Evolutionary conservation across 2,329 filamentous ascomycete species (phyloP).

Genomic region (Elsinoe australis): DNA sequence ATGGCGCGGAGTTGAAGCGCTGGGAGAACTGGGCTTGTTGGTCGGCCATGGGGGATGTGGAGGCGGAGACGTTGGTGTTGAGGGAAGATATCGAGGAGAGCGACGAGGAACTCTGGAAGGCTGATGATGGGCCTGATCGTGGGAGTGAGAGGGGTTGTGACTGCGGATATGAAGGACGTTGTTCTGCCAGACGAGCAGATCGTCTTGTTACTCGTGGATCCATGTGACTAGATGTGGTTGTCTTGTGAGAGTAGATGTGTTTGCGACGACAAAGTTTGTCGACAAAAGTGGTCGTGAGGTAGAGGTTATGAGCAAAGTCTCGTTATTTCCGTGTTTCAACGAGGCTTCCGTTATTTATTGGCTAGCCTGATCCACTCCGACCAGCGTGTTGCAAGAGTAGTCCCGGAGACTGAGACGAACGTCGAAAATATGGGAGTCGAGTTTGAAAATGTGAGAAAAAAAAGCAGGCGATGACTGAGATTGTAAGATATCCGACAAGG

Average conservation of each 20-base stretch:
- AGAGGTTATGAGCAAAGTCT: not conserved
- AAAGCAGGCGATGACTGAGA: too few species aligned
- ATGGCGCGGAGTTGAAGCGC: slow-evolving; percentile 29
- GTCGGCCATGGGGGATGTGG: slow-evolving; percentile 21
- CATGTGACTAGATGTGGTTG: too few species aligned
- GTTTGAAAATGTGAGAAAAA: too few species aligned
- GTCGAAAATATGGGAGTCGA: too few species aligned
- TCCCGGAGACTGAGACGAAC: too few species aligned
- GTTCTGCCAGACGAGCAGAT: slow-evolving; percentile 10
- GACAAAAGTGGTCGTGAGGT: not conserved
- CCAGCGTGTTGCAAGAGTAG: too few species aligned
- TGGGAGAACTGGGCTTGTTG: slow-evolving; percentile 26
- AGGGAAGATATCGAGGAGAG: slow-evolving; percentile 33
- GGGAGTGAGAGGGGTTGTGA: slow-evolving; percentile 21
- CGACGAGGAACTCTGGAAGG: slow-evolving; percentile 38
- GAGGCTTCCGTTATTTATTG: too few species aligned
- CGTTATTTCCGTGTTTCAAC: slow-evolving; percentile 6
- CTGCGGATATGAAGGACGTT: slow-evolving; percentile 33
- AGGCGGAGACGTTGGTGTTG: slow-evolving; percentile 23
- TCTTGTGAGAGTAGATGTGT: not conserved
- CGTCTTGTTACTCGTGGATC: slow-evolving; percentile 14
- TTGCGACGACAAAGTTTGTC: not conserved
- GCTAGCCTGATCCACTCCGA: too few species aligned
- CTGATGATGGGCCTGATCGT: slow-evolving; percentile 28
- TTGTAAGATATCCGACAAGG: slow-evolving; percentile 6